A percentile compares a stretch with the other conserved stretches of the same genome.
Conservation (phyloP, 2,329 filamentous ascomycete genomes). For the Cladosporium halotolerans region DNA sequence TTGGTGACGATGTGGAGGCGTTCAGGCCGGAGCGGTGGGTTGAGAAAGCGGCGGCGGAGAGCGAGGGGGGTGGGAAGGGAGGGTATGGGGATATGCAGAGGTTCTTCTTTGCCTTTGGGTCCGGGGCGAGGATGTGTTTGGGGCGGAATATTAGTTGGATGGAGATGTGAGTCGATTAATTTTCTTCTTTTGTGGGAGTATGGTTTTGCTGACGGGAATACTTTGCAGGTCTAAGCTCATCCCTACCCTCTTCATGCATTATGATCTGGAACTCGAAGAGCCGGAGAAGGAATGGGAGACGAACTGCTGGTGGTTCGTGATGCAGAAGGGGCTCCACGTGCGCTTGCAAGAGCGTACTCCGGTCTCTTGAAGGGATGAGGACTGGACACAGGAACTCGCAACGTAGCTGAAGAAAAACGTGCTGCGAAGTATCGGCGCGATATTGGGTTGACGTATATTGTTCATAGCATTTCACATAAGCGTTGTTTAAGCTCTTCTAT, state of each 20-base stretch:
- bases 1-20: constrained; percentile 29
- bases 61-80: constrained; percentile 32
- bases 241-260: constrained; percentile 31
- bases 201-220: neutral
- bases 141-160: constrained; percentile 32
- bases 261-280: constrained; percentile 29
- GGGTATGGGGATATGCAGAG: constrained; percentile 18
- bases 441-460: no score
- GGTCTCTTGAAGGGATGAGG: no score
- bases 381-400: no score
- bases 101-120: constrained; percentile 33
- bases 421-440: no score
- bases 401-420: no score
- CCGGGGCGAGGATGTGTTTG: constrained; percentile 25
- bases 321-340: constrained; percentile 27
- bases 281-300: constrained; percentile 27
- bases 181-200: neutral
- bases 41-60: constrained; percentile 25
- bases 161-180: constrained; percentile 25
- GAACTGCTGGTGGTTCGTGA: constrained; percentile 28
- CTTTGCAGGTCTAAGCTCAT: constrained; percentile 25
- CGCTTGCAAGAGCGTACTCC: constrained; percentile 8
- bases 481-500: constrained; percentile 6
- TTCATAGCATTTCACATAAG: constrained; percentile 1
- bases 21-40: constrained; percentile 35